A percentile compares a stretch with the other conserved stretches of the same genome.
These are phyloP conservation scores for Tulasnella sp. DNA, from an alignment of 768 basidiomycete genomes.

Conservation along the genomic window DNA sequence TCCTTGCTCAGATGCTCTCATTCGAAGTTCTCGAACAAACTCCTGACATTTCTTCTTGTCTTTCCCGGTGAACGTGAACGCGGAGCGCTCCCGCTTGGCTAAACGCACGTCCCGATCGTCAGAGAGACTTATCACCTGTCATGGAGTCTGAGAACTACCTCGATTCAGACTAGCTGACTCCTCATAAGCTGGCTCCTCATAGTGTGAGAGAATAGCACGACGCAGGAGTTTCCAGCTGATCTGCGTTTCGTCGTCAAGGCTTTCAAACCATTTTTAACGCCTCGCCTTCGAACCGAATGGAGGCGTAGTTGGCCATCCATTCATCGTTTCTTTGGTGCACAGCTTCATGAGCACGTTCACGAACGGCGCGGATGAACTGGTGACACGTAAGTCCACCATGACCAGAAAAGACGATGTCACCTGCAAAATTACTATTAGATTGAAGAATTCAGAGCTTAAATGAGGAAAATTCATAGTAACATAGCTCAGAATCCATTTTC, in stretches of 20 bases:
- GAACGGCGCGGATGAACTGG: background rate
- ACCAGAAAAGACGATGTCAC: background rate
- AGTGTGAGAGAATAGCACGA: background rate
- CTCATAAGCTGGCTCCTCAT: background rate
- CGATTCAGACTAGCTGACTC: background rate
- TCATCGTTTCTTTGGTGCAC: background rate
- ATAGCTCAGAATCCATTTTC: background rate
- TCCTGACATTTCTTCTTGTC: background rate
- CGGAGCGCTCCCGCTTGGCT: background rate
- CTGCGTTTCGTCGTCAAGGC: background rate
- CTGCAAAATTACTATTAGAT: background rate
- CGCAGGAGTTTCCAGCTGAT: background rate
- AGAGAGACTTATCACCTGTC: background rate
- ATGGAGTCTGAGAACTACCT: background rate
- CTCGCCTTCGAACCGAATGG: background rate
- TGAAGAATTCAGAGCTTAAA: background rate
- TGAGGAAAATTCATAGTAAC: background rate
- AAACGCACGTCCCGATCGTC: background rate
- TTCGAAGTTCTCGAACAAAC: background rate
- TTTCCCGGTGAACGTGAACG: background rate
- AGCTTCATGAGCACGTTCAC: background rate
- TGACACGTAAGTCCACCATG: background rate
- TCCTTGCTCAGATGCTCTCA: background rate
- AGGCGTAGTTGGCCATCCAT: background rate
- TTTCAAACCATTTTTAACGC: slow-evolving; percentile 3